Evolutionary conservation across 495 filamentous ascomycete species (phyloP).

Genomic region (Eremomyces bilateralis): DNA sequence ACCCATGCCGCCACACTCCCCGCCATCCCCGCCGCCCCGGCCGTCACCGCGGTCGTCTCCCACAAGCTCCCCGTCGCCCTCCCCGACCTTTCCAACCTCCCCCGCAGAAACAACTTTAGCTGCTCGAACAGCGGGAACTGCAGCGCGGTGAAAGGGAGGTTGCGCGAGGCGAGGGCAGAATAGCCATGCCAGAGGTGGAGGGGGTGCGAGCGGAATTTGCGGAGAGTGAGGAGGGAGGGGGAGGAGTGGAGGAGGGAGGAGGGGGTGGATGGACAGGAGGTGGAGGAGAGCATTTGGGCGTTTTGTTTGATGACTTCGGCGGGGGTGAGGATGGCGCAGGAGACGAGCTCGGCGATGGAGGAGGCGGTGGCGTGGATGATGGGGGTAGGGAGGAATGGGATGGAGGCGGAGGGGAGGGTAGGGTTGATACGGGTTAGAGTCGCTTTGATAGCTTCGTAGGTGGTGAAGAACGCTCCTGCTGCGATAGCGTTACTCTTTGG

Average conservation of each 20-base stretch:
- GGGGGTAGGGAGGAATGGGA: slow-evolving; percentile 32
- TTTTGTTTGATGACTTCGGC: slow-evolving; percentile 89
- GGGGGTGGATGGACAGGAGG: slow-evolving; percentile 6
- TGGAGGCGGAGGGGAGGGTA: slow-evolving; percentile 10
- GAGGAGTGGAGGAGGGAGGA: slow-evolving; percentile 8
- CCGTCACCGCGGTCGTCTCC: slow-evolving; percentile 48
- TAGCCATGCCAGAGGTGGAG: slow-evolving; percentile 58
- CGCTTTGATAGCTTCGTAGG: slow-evolving; percentile 57
- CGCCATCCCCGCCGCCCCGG: slow-evolving; percentile 41
- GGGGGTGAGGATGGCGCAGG: slow-evolving; percentile 68
- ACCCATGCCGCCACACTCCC: slow-evolving; percentile 47
- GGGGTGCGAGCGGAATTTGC: slow-evolving; percentile 31
- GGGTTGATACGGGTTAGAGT: slow-evolving; percentile 26
- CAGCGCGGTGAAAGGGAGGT: slow-evolving; percentile 68
- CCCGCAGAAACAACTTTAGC: slow-evolving; percentile 25
- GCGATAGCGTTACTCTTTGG: slow-evolving; percentile 4
- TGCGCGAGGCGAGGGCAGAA: slow-evolving; percentile 52
- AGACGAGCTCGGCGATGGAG: slow-evolving; percentile 52
- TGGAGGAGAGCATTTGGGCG: slow-evolving; percentile 42
- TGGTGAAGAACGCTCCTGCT: slow-evolving; percentile 81
- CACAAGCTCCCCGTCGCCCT: slow-evolving; percentile 18
- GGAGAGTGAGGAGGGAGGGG: slow-evolving; percentile 31
- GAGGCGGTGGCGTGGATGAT: slow-evolving; percentile 50
- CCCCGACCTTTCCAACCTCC: slow-evolving; percentile 18
- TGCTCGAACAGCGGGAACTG: slow-evolving; percentile 78